phyloP scores from a whole-genome alignment of 345 rosid genomes.

The Triadica sebifera region DNA sequence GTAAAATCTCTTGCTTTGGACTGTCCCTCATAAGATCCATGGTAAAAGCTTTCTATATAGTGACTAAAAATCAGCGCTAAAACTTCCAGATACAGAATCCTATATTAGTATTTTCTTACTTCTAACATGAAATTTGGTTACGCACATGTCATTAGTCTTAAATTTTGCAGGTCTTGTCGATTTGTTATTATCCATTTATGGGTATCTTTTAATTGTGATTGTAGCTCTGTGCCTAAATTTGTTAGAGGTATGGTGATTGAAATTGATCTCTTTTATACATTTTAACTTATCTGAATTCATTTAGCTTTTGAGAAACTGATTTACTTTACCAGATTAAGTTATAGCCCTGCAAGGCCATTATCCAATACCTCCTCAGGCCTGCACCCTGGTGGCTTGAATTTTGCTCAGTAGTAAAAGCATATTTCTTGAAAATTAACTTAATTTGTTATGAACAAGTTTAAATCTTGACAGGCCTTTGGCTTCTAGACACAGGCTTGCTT shows the following conservation, averaged over 20 bases:
- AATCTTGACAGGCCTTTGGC: too few species aligned
- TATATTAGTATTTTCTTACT: background rate
- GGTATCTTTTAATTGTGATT: slow-evolving; percentile 26
- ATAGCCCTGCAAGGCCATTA: too few species aligned
- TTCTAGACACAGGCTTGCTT: too few species aligned
- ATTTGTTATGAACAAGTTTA: too few species aligned
- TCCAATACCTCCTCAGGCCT: too few species aligned
- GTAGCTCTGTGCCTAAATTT: slow-evolving; percentile 31
- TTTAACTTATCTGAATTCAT: too few species aligned
- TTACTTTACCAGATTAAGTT: too few species aligned
- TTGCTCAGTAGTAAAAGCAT: too few species aligned
- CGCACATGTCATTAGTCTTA: slow-evolving; percentile 19
- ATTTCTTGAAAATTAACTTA: too few species aligned
- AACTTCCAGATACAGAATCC: background rate
- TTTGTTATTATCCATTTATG: slow-evolving; percentile 22
- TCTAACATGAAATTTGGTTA: slow-evolving; percentile 9
- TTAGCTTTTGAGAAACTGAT: too few species aligned
- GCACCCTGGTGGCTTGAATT: too few species aligned
- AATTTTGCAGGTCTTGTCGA: slow-evolving; percentile 38
- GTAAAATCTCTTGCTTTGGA: background rate
- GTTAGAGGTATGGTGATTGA: slow-evolving; percentile 38
- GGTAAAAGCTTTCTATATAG: background rate
- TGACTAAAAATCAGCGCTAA: background rate
- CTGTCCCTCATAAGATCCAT: background rate
- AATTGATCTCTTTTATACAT: too few species aligned